Conservation (phyloP, 2,329 filamentous ascomycete species). For the Arthrobotrys megalospora region DNA sequence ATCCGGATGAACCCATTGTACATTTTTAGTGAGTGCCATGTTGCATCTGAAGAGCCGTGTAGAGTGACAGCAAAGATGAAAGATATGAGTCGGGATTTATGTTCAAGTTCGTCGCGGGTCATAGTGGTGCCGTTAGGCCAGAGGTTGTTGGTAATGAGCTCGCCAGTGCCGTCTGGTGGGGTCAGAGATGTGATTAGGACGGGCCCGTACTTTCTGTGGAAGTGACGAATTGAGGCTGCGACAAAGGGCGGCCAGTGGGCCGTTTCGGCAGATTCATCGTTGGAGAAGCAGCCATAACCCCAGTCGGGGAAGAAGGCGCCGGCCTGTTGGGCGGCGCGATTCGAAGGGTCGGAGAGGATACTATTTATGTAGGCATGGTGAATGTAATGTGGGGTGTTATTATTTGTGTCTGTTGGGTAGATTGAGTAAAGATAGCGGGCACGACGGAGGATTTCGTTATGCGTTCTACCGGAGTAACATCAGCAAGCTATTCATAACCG, state of each 20-base stretch:
- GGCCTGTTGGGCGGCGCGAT: constrained; percentile 62
- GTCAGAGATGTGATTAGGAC: constrained; percentile 42
- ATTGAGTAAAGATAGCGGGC: constrained; percentile 63
- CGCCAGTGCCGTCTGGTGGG: constrained; percentile 8
- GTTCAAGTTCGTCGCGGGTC: constrained; percentile 60
- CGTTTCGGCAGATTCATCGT: constrained; percentile 62
- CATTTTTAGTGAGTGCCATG: constrained; percentile 64
- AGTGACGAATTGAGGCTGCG: constrained; percentile 62
- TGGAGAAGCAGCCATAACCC: constrained; percentile 64
- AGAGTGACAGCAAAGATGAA: constrained; percentile 63
- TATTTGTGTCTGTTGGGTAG: constrained; percentile 54
- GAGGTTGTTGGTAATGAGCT: constrained; percentile 34
- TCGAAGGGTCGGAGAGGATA: constrained; percentile 52
- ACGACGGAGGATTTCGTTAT: constrained; percentile 64
- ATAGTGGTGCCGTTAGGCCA: constrained; percentile 53
- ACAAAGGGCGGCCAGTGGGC: constrained; percentile 65
- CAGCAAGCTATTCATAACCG: neutral
- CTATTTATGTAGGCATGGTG: constrained; percentile 58
- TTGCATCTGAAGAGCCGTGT: constrained; percentile 63
- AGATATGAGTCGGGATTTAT: constrained; percentile 62
- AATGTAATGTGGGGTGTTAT: constrained; percentile 43
- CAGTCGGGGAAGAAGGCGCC: constrained; percentile 65
- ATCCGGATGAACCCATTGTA: constrained; percentile 62
- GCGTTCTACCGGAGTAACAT: constrained; percentile 56
- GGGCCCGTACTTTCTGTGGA: constrained; percentile 62